A percentile compares a stretch with the other conserved stretches of the same genome.
Evolutionary conservation across 345 rosid genomes (phyloP).

Genomic region (Eucalyptus coolabah): DNA sequence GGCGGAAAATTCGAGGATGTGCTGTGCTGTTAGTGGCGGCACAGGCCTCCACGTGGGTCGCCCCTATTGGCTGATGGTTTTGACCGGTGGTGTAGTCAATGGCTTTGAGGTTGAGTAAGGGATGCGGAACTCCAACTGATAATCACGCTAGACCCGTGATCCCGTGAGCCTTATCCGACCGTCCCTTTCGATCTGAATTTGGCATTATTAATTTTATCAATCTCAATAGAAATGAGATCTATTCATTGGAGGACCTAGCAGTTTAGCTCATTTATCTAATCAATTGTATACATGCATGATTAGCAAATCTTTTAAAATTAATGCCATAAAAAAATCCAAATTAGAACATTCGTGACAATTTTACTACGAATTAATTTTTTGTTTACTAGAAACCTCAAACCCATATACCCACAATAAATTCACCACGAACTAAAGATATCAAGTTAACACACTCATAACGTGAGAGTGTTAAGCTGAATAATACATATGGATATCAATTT

Average conservation of each 20-base stretch:
- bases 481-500: no score
- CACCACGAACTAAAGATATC: rapidly evolving
- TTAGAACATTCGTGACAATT: rapidly evolving
- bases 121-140: background rate
- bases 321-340: no score
- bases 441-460: background rate
- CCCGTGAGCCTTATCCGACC: background rate
- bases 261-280: background rate
- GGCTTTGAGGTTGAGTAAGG: background rate
- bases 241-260: background rate
- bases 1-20: background rate
- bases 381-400: background rate
- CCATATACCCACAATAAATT: no score
- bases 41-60: background rate
- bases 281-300: background rate
- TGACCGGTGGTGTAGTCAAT: background rate
- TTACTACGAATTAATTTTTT: rapidly evolving
- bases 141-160: background rate
- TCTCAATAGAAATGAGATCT: background rate
- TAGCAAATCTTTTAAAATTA: background rate
- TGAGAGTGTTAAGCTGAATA: rapidly evolving
- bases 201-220: background rate
- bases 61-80: background rate
- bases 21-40: background rate
- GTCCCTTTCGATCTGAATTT: background rate